These are phyloP conservation scores for Penicillium sp. DNA, from an alignment of 2,329 filamentous ascomycete species.

Conservation along the genomic window DNA sequence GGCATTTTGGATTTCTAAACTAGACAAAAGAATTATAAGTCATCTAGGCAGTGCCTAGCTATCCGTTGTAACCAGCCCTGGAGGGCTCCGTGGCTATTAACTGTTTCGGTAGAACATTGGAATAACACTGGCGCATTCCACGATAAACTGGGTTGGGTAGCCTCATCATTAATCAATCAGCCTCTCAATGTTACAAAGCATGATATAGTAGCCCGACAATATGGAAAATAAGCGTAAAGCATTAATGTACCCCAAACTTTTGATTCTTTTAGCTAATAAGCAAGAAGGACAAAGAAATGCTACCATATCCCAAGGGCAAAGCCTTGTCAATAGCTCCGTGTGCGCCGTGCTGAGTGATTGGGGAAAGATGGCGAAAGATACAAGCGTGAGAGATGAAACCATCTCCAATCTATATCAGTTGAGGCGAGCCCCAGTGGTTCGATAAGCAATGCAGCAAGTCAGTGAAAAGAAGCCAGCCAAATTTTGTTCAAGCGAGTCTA, in stretches of 20 bases:
- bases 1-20: not conserved
- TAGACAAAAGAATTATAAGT: not conserved
- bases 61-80: too few relatives aligned
- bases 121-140: too few relatives aligned
- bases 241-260: slow-evolving; percentile 11
- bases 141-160: too few relatives aligned
- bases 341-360: slow-evolving; percentile 20
- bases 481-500: not conserved
- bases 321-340: slow-evolving; percentile 16
- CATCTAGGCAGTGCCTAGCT: too few relatives aligned
- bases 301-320: not conserved
- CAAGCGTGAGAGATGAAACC: not conserved
- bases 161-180: too few relatives aligned
- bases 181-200: too few relatives aligned
- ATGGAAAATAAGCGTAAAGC: not conserved
- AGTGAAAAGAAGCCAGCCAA: not conserved
- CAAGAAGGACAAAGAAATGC: not conserved
- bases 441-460: not conserved
- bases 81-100: too few relatives aligned
- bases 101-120: too few relatives aligned
- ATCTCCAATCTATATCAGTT: not conserved
- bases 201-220: not conserved
- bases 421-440: not conserved
- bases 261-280: slow-evolving; percentile 15
- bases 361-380: slow-evolving; percentile 1